Conservation (phyloP, 2,329 filamentous ascomycete species). For the Septoria linicola region DNA sequence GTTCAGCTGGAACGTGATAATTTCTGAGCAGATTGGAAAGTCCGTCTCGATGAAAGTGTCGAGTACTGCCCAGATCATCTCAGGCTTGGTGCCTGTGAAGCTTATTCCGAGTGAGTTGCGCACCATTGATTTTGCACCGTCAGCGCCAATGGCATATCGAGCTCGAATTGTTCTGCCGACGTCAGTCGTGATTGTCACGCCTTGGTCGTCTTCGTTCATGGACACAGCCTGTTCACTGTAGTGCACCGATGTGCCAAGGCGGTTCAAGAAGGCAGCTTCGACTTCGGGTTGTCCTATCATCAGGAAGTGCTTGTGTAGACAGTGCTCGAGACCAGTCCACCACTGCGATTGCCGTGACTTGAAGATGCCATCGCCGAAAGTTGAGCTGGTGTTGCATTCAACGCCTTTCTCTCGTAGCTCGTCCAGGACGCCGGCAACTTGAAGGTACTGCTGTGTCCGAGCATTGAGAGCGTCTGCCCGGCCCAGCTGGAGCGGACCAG, state of each 20-base stretch:
- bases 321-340: conserved; percentile 16
- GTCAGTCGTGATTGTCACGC: conserved; percentile 9
- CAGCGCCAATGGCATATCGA: conserved; percentile 13
- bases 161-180: conserved; percentile 7
- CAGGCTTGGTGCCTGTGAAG: conserved; percentile 21
- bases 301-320: conserved; percentile 15
- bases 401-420: conserved; percentile 15
- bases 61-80: conserved; percentile 15
- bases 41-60: conserved; percentile 20
- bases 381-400: conserved; percentile 16
- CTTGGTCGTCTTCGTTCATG: conserved; percentile 9
- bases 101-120: conserved; percentile 15
- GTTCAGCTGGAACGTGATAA: conserved; percentile 19
- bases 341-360: conserved; percentile 13
- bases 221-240: conserved; percentile 10
- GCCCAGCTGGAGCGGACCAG: conserved; percentile 9
- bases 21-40: conserved; percentile 18
- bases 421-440: conserved; percentile 8
- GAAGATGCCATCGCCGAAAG: conserved; percentile 11
- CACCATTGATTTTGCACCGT: conserved; percentile 16
- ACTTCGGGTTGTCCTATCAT: conserved; percentile 18
- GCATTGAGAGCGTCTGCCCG: conserved; percentile 16
- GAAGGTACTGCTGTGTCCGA: conserved; percentile 16
- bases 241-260: conserved; percentile 6
- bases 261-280: conserved; percentile 6